Base-by-base conservation (phyloP, 2,329 filamentous ascomycete genomes). In the Verticillium albo-atrum region DNA sequence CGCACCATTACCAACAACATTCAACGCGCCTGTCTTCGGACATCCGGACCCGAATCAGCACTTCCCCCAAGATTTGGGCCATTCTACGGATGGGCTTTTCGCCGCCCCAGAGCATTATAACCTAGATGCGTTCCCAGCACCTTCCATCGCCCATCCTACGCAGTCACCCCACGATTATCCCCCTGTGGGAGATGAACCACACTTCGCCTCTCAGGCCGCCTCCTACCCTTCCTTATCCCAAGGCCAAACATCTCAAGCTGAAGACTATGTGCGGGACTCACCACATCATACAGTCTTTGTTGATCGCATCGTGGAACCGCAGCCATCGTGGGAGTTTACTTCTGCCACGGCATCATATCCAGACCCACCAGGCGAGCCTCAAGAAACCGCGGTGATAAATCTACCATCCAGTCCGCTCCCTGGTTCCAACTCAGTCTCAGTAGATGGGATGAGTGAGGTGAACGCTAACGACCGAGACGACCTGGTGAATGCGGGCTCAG, bases 291-390 rank as follows among this genome's bases (percentile, higher is more conserved):
- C 51, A 20, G 42, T 56, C 2, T 50, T 62, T 12, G 25, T 63
- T 4, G 61, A 63, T 17, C 53, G 54, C 6, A 54, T 64, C 54
- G 23, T 51, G 2, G 61, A 63, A 51, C 61, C 62, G 26, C 59
- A 59, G 14, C 28, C 57, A 9, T 57, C 62, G 7, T 64, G 62
- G 62, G 61, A 61, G 2, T 54, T 58, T 12, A 23, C n/a, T 50
- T 12, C 42, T 34, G 55, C 55, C n/a, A 51, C 62, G n/a, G 30
- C 25, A 3, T 28, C 54, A 2, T 50, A 50, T 23, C 42, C 42
- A 20, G 42, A 50, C 3, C 42, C 26, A 9, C n/a, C 17, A 30
- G 15, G 34, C 6, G 25, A n/a, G 34, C 4, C n/a, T 28, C 34
- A 27, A 6, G 26, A 17, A 26, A 2, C 32, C 23, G 26, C 17